phyloP scores from a whole-genome alignment of 345 rosid genomes.

The Syzygium aromaticum region DNA sequence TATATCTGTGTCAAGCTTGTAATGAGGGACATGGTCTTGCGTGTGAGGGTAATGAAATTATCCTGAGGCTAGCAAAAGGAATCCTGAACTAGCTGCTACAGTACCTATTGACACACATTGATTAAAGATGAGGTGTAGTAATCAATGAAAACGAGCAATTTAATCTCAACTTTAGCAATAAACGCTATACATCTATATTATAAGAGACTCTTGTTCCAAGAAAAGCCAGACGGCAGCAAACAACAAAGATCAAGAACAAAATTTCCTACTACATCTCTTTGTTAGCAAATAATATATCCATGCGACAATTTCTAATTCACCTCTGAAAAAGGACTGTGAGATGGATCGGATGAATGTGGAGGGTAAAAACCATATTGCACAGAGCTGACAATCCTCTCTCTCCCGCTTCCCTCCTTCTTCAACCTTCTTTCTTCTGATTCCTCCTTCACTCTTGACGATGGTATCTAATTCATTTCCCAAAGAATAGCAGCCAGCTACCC shows the following conservation, averaged over 20 bases:
- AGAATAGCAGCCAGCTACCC: conserved; percentile 87
- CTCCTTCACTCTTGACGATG: conserved; percentile 48
- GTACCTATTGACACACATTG: not conserved
- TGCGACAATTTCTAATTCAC: conserved; percentile 13
- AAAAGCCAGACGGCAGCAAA: not conserved
- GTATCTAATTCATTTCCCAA: conserved; percentile 97
- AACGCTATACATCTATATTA: not conserved
- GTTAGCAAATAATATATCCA: no score
- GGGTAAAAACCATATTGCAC: conserved; percentile 65
- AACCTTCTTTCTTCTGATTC: conserved; percentile 27
- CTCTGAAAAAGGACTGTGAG: conserved; percentile 90
- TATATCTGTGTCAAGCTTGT: not conserved
- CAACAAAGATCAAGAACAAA: not conserved
- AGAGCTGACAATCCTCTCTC: conserved; percentile 42
- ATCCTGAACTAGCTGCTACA: not conserved
- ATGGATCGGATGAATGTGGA: conserved; percentile 88
- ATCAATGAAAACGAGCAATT: not conserved
- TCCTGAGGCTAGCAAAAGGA: not conserved
- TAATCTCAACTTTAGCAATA: not conserved
- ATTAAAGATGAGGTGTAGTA: not conserved
- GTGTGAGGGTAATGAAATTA: not conserved
- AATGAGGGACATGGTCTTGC: not conserved
- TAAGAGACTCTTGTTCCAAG: not conserved
- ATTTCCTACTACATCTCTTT: not conserved
- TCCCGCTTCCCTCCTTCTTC: conserved; percentile 42